Conservation (phyloP, 495 filamentous ascomycete genomes). For the Elasticomyces elasticus region DNA sequence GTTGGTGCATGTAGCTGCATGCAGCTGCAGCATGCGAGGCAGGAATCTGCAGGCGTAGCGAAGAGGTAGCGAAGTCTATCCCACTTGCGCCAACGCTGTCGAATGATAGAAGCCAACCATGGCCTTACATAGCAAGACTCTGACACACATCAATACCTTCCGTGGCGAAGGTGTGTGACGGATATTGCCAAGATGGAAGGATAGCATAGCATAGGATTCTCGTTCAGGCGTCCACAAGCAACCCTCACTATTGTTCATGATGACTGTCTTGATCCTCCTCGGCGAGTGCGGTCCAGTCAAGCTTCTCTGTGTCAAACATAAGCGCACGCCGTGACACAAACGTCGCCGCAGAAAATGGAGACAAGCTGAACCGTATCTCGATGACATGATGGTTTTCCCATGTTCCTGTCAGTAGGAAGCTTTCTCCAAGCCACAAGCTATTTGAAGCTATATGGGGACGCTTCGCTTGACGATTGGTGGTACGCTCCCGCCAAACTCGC, state of each 20-base stretch:
- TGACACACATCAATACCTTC: too few species aligned
- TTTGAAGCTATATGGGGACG: neutral
- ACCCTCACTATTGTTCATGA: too few species aligned
- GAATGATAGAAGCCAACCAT: too few species aligned
- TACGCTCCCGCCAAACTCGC: neutral
- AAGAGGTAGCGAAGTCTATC: neutral
- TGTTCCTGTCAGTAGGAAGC: neutral
- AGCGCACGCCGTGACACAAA: neutral
- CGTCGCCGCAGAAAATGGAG: neutral
- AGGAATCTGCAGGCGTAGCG: neutral
- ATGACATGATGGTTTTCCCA: neutral
- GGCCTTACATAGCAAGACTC: too few species aligned
- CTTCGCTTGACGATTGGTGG: neutral
- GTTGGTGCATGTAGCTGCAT: neutral
- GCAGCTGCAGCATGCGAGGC: neutral
- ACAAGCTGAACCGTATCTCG: neutral
- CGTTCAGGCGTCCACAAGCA: too few species aligned
- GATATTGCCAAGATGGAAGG: neutral
- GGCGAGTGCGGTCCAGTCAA: neutral
- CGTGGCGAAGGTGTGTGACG: neutral
- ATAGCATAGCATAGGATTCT: too few species aligned
- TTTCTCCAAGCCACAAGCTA: neutral
- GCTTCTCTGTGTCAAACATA: neutral
- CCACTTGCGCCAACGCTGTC: too few species aligned
- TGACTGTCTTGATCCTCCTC: too few species aligned